A percentile compares a stretch with the other conserved stretches of the same genome.
These are phyloP conservation scores for Alternaria sp. DNA, from an alignment of 2,329 filamentous ascomycete species.

Conservation along the genomic window DNA sequence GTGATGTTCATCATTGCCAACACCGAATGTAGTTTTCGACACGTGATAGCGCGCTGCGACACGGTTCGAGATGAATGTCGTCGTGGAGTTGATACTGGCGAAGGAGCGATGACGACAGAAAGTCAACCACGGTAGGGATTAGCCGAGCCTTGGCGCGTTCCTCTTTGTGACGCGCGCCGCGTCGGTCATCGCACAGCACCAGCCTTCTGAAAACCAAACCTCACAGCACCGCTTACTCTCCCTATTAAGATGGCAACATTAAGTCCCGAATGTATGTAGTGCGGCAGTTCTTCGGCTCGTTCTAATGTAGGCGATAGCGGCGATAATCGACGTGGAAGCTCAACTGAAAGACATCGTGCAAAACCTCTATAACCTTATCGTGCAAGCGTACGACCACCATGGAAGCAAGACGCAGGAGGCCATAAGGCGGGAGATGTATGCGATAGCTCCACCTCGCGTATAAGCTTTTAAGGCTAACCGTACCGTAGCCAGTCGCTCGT, in stretches of 20 bases:
- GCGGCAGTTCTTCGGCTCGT: neutral
- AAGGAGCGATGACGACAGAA: constrained; percentile 25
- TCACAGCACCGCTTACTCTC: neutral
- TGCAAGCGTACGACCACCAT: constrained; percentile 66
- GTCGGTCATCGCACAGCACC: neutral
- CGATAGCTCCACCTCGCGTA: neutral
- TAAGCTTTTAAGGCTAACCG: neutral
- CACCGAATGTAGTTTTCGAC: neutral
- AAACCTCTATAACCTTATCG: constrained; percentile 64
- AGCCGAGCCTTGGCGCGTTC: constrained; percentile 27
- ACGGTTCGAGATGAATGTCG: constrained; percentile 13
- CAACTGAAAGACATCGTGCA: constrained; percentile 67
- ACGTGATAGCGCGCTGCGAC: constrained; percentile 19
- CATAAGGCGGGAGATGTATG: constrained; percentile 64
- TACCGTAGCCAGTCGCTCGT: constrained; percentile 57
- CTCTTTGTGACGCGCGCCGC: neutral
- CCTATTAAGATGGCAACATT: neutral
- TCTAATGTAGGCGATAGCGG: constrained; percentile 11
- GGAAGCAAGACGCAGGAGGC: constrained; percentile 63
- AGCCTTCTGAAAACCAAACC: neutral
- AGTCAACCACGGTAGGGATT: constrained; percentile 8
- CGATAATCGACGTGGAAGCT: constrained; percentile 47
- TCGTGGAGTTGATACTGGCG: constrained; percentile 10
- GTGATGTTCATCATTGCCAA: constrained; percentile 22
- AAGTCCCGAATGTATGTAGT: constrained; percentile 9